Conservation (phyloP, 805 yeast genomes). For the Metschnikowia rubicola region DNA sequence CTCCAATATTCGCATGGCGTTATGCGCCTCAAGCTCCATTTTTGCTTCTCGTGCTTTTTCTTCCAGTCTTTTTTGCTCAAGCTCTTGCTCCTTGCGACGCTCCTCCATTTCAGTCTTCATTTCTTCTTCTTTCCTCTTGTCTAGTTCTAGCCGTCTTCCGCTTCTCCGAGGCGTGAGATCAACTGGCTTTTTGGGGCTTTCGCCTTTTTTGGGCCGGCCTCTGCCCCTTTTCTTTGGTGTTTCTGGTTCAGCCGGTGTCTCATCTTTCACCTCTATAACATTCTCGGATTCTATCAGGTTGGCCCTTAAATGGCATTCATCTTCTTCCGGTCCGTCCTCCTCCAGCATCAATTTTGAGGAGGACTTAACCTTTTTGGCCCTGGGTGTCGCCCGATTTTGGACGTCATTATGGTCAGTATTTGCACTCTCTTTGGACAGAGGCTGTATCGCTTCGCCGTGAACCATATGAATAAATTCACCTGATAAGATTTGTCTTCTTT, state of each 20-base stretch:
- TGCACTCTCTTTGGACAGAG: background rate
- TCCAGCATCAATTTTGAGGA: conserved; percentile 32
- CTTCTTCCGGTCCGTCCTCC: conserved; percentile 30
- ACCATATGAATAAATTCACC: background rate
- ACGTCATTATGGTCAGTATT: background rate
- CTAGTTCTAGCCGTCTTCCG: conserved; percentile 5
- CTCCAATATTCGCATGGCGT: conserved; percentile 5
- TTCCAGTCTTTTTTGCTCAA: background rate
- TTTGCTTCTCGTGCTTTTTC: background rate
- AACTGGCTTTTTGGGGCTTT: conserved; percentile 7
- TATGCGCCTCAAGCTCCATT: background rate
- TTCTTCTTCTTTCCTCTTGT: conserved; percentile 8
- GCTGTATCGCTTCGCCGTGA: background rate
- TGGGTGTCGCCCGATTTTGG: too few species aligned
- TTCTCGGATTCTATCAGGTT: background rate
- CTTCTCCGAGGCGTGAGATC: conserved; percentile 5
- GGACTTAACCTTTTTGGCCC: conserved; percentile 30
- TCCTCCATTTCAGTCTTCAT: conserved; percentile 3
- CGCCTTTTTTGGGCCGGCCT: conserved; percentile 15
- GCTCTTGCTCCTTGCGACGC: background rate
- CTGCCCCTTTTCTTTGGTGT: conserved; percentile 13
- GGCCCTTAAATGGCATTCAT: background rate
- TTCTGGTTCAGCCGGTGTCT: conserved; percentile 1
- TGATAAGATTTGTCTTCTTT: background rate
- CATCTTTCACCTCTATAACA: background rate